Percentiles rank a stretch among this genome's conserved stretches.
These are phyloP conservation scores for Phragmites australis DNA, from an alignment of 176 grass and related monocot species.

Conservation along the genomic window DNA sequence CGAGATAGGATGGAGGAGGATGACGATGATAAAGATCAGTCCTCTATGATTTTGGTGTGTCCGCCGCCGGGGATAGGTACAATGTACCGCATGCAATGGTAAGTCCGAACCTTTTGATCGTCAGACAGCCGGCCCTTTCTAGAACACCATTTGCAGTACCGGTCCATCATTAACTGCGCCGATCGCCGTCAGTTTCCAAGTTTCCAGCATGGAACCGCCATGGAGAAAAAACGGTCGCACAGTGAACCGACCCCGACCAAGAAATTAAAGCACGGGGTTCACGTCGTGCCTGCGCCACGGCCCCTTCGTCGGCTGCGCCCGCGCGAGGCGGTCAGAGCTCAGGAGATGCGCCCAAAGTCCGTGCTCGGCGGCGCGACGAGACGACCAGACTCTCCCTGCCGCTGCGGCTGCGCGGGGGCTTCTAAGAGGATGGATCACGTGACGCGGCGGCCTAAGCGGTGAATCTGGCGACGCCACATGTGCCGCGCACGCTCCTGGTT, in stretches of 20 bases:
- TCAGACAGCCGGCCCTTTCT: neutral
- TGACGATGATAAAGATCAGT: no score
- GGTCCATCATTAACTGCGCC: neutral
- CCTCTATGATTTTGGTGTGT: no score
- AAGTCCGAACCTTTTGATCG: no score
- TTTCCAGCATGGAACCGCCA: neutral
- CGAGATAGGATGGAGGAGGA: no score
- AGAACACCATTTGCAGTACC: neutral
- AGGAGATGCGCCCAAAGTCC: neutral
- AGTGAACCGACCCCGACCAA: neutral
- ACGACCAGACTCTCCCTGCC: neutral
- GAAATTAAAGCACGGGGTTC: neutral
- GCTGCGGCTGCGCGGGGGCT: neutral
- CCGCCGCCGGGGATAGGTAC: no score
- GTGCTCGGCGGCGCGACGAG: slow-evolving; percentile 3
- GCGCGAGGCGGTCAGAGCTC: neutral
- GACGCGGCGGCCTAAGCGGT: neutral
- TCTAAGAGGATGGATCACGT: neutral
- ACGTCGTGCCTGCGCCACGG: neutral
- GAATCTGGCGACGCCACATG: neutral
- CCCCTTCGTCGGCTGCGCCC: neutral
- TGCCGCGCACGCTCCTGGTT: no score
- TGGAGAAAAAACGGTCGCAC: neutral
- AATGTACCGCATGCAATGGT: no score
- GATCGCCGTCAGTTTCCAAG: neutral